Percentiles rank a stretch among this genome's conserved stretches.
Evolutionary conservation across 73 alveolate species (phyloP).

Genomic region (Paramecium primaurelia): DNA sequence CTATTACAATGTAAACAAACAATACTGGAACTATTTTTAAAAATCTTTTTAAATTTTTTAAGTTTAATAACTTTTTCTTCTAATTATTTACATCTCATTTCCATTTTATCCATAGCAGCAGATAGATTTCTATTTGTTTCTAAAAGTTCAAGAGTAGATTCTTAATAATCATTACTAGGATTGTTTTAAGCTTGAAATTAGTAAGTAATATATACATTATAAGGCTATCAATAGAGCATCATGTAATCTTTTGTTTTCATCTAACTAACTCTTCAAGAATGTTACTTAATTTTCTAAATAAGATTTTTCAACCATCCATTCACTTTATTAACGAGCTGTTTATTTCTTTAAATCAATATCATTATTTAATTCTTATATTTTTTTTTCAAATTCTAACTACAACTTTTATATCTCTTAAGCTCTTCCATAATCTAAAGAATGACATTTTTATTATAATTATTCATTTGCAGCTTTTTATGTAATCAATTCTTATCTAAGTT

Average conservation of each 20-base stretch:
- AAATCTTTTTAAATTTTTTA: constrained; percentile 60
- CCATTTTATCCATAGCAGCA: constrained; percentile 68
- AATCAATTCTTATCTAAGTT: constrained; percentile 36
- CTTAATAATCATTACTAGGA: constrained; percentile 42
- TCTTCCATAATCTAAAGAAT: constrained; percentile 7
- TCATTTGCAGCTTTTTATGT: background rate
- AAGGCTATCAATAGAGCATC: constrained; percentile 60
- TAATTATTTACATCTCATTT: constrained; percentile 62
- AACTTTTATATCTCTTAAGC: constrained; percentile 45
- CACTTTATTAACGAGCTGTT: constrained; percentile 24
- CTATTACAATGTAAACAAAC: constrained; percentile 62
- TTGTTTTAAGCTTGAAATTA: background rate
- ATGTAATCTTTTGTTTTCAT: constrained; percentile 56
- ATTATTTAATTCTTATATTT: constrained; percentile 39
- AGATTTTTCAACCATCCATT: constrained; percentile 55
- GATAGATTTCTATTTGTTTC: constrained; percentile 66
- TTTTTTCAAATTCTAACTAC: constrained; percentile 52
- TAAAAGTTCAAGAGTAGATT: constrained; percentile 37
- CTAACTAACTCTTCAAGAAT: constrained; percentile 50
- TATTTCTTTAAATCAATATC: constrained; percentile 56
- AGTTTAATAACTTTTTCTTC: constrained; percentile 64
- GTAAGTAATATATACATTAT: constrained; percentile 3
- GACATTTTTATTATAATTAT: background rate
- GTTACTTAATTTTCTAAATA: constrained; percentile 57
- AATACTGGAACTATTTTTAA: constrained; percentile 49